Base-by-base conservation (phyloP, 805 yeast genomes). In the Kodamaea kaohsiungensis region DNA sequence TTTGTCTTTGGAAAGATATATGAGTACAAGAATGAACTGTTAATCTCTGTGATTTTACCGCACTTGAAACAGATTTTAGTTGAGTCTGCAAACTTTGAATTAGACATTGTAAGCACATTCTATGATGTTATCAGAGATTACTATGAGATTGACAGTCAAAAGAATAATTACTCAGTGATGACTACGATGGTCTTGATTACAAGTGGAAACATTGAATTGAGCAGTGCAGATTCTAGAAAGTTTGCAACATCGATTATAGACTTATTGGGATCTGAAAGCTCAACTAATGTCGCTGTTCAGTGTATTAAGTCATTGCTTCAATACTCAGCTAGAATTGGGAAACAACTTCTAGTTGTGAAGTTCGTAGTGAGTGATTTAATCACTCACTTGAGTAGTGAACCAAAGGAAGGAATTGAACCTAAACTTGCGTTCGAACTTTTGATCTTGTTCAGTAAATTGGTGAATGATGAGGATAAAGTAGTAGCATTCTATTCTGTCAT, bases 301-400 rank as follows among this genome's bases (percentile, higher is more conserved):
- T 86, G 95, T 13, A 73, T 87, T 49, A 86, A 79, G 60, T 75
- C 86, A 0, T 70, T 89, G 43, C 73, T 87, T 7, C 74, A 72
- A 42, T 63, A 72, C 38, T 53, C 70, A 37, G 53, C 65, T 2
- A 65, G 63, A 6, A 59, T 60, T 0, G 54, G 63, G 2, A 58
- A 61, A 3, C 66, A 75, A 3, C 71, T 78, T 7, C 67, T 72
- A 3, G 65, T 81, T 1, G 69, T 85, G 39, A 75, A 76, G 53
- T 69, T 68, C 13, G 63, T 83, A 27, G 66, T 88, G 2, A 80
- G 84, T 7, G 69, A 70, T 37, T 61, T 84, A 13, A 69, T 84
- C 0, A 56, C 70, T 40, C 58, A 56, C 22, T 60, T 71, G 35
- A 55, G 61, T 1, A 58, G 61, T n/a, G 58, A 43, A 1, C 52